Percentiles rank a stretch among this genome's conserved stretches.
Evolutionary conservation across 345 rosid species (phyloP).

Genomic region (Aethionema arabicum): DNA sequence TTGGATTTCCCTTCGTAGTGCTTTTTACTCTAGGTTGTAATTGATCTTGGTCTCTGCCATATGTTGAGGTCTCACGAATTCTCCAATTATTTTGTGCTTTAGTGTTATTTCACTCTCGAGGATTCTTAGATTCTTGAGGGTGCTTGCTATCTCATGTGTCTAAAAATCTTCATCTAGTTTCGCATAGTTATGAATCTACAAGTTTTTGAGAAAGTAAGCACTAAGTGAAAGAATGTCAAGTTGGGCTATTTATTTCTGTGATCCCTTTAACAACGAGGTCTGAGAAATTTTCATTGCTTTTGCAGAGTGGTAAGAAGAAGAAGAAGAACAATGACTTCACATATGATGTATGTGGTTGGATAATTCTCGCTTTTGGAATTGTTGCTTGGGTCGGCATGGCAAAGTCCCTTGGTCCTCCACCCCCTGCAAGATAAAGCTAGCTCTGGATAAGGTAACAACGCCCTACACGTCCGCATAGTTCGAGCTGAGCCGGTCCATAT

Average conservation of each 20-base stretch:
- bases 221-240: neutral
- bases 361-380: conserved; percentile 78
- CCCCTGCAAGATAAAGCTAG: conserved; percentile 35
- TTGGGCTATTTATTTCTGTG: neutral
- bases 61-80: too few relatives aligned
- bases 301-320: conserved; percentile 47
- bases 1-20: neutral
- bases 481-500: too few relatives aligned
- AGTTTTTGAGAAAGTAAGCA: neutral
- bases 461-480: too few relatives aligned
- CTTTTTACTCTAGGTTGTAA: too few relatives aligned
- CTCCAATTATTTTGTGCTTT: neutral
- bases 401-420: conserved; percentile 73
- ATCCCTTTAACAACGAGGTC: too few relatives aligned
- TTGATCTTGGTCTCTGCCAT: too few relatives aligned
- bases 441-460: neutral
- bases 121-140: too few relatives aligned
- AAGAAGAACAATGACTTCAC: conserved; percentile 70
- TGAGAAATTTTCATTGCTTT: conserved; percentile 1
- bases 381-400: conserved; percentile 87
- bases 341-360: conserved; percentile 87
- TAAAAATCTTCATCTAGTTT: neutral
- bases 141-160: neutral
- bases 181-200: neutral
- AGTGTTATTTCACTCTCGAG: neutral